Evolutionary conservation across 129 eudicot species (phyloP).

Genomic region (Cynara cardunculus): DNA sequence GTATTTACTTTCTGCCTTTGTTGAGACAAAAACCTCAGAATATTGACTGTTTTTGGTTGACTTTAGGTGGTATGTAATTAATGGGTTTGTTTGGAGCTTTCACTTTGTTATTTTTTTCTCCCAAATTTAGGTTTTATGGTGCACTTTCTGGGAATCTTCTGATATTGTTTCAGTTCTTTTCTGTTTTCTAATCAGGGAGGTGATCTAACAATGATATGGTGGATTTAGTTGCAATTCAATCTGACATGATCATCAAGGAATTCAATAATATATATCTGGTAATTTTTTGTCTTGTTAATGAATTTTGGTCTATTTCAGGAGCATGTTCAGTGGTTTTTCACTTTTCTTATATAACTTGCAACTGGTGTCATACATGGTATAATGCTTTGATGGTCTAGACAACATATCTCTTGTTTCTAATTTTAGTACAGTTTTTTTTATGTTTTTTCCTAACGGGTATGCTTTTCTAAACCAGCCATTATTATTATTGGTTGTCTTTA

Average conservation of each 20-base stretch:
- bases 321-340: neutral
- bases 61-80: neutral
- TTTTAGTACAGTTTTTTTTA: neutral
- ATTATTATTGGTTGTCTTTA: neutral
- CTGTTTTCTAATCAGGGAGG: neutral
- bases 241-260: neutral
- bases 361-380: neutral
- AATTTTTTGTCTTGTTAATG: neutral
- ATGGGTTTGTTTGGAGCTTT: neutral
- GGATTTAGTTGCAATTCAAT: neutral
- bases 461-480: neutral
- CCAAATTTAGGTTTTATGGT: neutral
- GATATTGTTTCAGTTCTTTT: neutral
- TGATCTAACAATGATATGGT: neutral
- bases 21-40: neutral
- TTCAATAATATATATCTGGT: neutral
- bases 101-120: neutral
- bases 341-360: neutral
- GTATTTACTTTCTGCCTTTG: neutral
- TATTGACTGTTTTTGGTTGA: neutral
- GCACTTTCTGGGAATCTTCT: neutral
- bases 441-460: neutral
- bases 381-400: neutral
- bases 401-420: slow-evolving; percentile 3
- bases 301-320: slow-evolving; percentile 1